Evolutionary conservation across 2,329 filamentous ascomycete species (phyloP).

Genomic region (Neospermospora avenae): DNA sequence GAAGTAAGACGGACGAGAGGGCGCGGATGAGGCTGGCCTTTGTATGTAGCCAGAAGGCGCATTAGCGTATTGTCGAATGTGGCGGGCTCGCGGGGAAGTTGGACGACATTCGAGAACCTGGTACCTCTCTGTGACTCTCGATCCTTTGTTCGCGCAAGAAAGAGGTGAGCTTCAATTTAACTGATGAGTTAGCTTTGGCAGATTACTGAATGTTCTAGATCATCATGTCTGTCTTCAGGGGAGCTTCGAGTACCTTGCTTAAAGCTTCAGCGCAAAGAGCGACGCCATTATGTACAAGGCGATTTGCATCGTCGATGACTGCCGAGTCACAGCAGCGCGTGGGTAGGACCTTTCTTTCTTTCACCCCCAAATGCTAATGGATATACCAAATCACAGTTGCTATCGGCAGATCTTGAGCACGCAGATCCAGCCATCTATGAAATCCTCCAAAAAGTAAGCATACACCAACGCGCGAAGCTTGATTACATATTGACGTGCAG

Average conservation of each 20-base stretch:
- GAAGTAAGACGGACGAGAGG: conserved; percentile 33
- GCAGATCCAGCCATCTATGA: conserved; percentile 84
- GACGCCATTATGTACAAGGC: conserved; percentile 27
- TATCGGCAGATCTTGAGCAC: conserved; percentile 74
- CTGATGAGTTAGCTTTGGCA: not conserved
- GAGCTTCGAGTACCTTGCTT: conserved; percentile 28
- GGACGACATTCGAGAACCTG: not conserved
- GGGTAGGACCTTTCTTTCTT: not conserved
- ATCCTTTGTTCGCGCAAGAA: not conserved
- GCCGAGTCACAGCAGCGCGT: conserved; percentile 60
- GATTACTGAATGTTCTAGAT: conserved; percentile 12
- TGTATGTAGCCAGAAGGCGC: not conserved
- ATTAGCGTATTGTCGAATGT: not conserved
- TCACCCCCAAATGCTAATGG: conserved; percentile 14
- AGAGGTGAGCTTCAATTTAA: conserved; percentile 17
- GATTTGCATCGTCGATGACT: conserved; percentile 31
- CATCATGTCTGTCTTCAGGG: conserved; percentile 34
- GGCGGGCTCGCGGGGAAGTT: conserved; percentile 13
- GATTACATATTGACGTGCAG: conserved; percentile 10
- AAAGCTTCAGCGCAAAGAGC: conserved; percentile 26
- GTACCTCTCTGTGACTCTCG: not conserved
- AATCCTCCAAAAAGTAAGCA: conserved; percentile 80
- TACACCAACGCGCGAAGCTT: not conserved
- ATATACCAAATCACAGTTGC: conserved; percentile 53
- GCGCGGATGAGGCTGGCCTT: conserved; percentile 3